Conservation (phyloP, 768 basidiomycete species). For the Mrakia gelida region DNA sequence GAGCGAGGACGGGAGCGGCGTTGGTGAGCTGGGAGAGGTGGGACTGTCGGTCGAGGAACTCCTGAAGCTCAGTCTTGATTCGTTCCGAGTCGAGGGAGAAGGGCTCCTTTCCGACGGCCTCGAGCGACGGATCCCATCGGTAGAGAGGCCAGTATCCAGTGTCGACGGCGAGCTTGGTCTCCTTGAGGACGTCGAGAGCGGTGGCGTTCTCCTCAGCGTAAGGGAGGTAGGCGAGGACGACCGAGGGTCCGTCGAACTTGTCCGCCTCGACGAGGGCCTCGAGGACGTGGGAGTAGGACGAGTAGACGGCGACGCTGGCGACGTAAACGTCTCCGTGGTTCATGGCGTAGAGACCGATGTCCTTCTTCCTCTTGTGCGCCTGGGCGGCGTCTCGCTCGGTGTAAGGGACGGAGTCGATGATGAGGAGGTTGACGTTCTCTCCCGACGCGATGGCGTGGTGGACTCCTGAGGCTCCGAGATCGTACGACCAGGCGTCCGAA, state of each 20-base stretch:
- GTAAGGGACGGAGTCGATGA: constrained; percentile 89
- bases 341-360: constrained; percentile 96
- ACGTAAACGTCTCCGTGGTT: constrained; percentile 97
- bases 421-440: constrained; percentile 88
- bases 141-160: constrained; percentile 97
- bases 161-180: constrained; percentile 94
- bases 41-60: constrained; percentile 94
- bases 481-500: constrained; percentile 96
- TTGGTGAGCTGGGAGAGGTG: constrained; percentile 85
- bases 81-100: constrained; percentile 90
- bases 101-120: constrained; percentile 67
- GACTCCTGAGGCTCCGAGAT: constrained; percentile 88
- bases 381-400: constrained; percentile 66
- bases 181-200: constrained; percentile 87
- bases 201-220: constrained; percentile 68
- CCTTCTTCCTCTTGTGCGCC: constrained; percentile 76
- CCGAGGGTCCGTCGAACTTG: constrained; percentile 77
- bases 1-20: constrained; percentile 66
- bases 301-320: constrained; percentile 90
- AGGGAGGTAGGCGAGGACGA: constrained; percentile 91
- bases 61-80: constrained; percentile 85
- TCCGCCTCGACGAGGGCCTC: constrained; percentile 90
- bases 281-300: constrained; percentile 89
- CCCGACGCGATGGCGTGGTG: constrained; percentile 91
- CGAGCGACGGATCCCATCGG: constrained; percentile 90